These are phyloP conservation scores for Sporothrix inflata DNA, from an alignment of 2,329 filamentous ascomycete genomes.

Conservation along the genomic window DNA sequence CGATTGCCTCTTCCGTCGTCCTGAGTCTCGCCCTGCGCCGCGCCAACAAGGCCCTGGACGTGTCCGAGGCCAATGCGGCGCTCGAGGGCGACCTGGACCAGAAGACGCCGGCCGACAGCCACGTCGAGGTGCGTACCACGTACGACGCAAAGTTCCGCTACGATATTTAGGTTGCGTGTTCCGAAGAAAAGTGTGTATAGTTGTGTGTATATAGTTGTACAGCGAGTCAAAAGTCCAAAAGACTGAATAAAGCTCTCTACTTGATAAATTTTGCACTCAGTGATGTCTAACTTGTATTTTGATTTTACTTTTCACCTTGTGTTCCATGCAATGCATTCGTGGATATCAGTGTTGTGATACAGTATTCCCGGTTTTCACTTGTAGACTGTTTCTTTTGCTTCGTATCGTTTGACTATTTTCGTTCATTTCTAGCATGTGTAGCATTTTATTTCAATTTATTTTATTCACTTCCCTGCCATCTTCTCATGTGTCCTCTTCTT, in stretches of 20 bases:
- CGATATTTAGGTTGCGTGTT: not conserved
- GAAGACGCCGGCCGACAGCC: not conserved
- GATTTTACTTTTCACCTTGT: not conserved
- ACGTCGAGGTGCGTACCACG: not conserved
- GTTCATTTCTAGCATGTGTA: too few species aligned
- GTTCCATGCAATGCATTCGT: not conserved
- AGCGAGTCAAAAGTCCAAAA: not conserved
- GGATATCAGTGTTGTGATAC: not conserved
- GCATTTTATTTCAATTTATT: not conserved
- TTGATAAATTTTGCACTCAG: not conserved
- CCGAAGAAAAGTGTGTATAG: not conserved
- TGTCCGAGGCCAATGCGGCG: not conserved
- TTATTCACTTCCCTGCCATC: not conserved
- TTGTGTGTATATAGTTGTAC: not conserved
- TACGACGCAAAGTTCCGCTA: slow-evolving; percentile 1
- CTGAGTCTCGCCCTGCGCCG: not conserved
- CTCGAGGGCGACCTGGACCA: not conserved
- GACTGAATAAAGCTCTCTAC: not conserved
- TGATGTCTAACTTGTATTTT: not conserved
- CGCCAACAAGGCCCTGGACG: not conserved
- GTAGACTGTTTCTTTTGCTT: not conserved
- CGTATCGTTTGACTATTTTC: not conserved
- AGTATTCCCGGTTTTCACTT: not conserved
- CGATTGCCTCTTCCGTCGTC: not conserved
- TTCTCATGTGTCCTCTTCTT: not conserved